Conservation (phyloP, 768 basidiomycete species). For the Mycena capillaripes region DNA sequence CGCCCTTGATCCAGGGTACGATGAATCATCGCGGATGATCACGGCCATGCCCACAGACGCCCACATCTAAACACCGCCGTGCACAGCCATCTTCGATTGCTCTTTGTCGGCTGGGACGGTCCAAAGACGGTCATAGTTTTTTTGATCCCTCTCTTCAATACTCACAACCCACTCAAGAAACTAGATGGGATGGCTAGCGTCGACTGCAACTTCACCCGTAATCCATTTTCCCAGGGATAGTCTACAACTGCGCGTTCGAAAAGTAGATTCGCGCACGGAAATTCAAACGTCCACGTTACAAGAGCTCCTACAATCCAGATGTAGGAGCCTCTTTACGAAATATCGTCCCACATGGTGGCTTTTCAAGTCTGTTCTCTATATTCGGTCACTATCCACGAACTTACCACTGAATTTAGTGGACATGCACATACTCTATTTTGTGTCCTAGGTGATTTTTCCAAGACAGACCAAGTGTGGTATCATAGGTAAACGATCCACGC, state of each 20-base stretch:
- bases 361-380: slow-evolving; percentile 43
- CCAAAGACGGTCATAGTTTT: no score
- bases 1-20: no score
- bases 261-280: slow-evolving; percentile 43
- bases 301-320: slow-evolving; percentile 56
- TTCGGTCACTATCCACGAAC: not conserved
- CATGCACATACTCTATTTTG: slow-evolving; percentile 75
- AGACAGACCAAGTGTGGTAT: slow-evolving; percentile 67
- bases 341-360: slow-evolving; percentile 66
- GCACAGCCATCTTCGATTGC: not conserved
- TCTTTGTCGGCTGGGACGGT: not conserved
- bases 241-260: slow-evolving; percentile 49
- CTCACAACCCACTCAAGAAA: not conserved
- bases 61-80: not conserved
- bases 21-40: no score
- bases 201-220: slow-evolving; percentile 34
- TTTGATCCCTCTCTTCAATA: not conserved
- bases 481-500: slow-evolving; percentile 35
- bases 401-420: slow-evolving; percentile 44
- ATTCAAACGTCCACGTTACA: slow-evolving; percentile 50
- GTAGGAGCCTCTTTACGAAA: slow-evolving; percentile 55
- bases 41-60: no score
- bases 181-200: not conserved
- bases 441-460: slow-evolving; percentile 71
- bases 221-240: slow-evolving; percentile 57